Evolutionary conservation across 140 eudicot genomes (phyloP), one percentile per base, ranked within the genome.

Genomic region (Ambrosia hybrid): DNA sequence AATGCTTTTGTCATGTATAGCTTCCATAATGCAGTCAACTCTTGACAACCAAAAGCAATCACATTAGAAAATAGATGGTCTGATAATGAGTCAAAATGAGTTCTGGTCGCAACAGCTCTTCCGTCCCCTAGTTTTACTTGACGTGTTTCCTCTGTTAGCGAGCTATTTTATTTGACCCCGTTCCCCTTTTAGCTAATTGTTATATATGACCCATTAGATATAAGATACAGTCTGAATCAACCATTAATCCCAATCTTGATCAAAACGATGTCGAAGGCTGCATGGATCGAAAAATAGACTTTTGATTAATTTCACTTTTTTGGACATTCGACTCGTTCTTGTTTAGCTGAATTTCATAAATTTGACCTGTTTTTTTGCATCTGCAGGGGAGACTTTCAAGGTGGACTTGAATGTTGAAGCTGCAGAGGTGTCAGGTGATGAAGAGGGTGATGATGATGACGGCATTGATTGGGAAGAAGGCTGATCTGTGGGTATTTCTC

Each of bases 401-500:
- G 82, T 78, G 12, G 82, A 72, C 78, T 57, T 78, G 57, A 78
- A 73, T 58, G 82, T 73, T 61, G 82, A 78, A 72, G 78, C 78
- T 13, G 70, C 82, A 48, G 82, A 66, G 70, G 68, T 68, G 45
- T 78, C 78, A 36, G 78, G 78, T 10, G 78, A 78, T 3, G 78
- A 78, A 36, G 82, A 52, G 33, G 82, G 46, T 41, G 46, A 78
- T 66, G 78, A 78, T 1, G 71, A 65, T 49, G 82, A 78, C 65
- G 78, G 82, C 68, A 72, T 78, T 9, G 74, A 72, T 59, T 78
- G 82, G 82, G 82, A 78, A 78, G 78, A 78, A 39, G 82, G 78
- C 5, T 78, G 36, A 78, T 49, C 13, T 53, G 38, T 33, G 6
- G 13, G 26, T 34, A 0, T 4, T 37, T 8, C 6, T 63, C 11